These are phyloP conservation scores for Aschersonia sp. DNA, from an alignment of 2,329 filamentous ascomycete species.

Conservation along the genomic window DNA sequence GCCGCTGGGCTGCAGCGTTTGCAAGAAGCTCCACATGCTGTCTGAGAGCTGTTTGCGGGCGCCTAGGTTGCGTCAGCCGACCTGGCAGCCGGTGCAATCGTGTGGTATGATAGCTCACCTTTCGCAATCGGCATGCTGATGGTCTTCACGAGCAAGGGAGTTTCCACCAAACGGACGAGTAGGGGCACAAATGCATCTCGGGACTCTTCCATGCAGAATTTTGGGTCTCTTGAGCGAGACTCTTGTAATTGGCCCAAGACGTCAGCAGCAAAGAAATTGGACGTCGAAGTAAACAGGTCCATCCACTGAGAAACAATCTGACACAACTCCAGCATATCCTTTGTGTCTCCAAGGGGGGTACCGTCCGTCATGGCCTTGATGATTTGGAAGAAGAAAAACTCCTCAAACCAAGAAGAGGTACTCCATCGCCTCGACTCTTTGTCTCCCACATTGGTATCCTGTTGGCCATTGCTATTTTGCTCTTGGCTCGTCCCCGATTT, in stretches of 20 bases:
- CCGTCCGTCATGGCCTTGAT: conserved; percentile 66
- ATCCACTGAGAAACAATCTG: conserved; percentile 43
- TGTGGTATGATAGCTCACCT: conserved; percentile 20
- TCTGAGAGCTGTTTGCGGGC: conserved; percentile 33
- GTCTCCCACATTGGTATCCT: conserved; percentile 6
- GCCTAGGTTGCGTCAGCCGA: conserved; percentile 14
- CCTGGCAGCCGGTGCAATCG: background rate
- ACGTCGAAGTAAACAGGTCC: conserved; percentile 36
- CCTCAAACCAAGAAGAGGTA: conserved; percentile 54
- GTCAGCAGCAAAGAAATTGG: conserved; percentile 32
- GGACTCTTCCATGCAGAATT: conserved; percentile 32
- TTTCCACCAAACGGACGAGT: conserved; percentile 47
- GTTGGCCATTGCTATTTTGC: background rate
- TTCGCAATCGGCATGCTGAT: conserved; percentile 37
- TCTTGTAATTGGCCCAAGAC: conserved; percentile 30
- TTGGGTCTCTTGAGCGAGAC: conserved; percentile 34
- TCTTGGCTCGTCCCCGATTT: conserved; percentile 1
- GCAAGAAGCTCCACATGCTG: conserved; percentile 37
- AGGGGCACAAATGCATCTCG: conserved; percentile 51
- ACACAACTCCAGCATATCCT: conserved; percentile 35
- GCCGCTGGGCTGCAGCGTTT: conserved; percentile 41
- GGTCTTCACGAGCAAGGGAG: conserved; percentile 35
- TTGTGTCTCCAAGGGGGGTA: conserved; percentile 26
- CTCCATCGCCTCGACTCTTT: conserved; percentile 28
- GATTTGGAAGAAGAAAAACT: conserved; percentile 85